Conservation (phyloP, 1,284 basidiomycete species). For the Cutaneotrichosporon arboriforme region DNA sequence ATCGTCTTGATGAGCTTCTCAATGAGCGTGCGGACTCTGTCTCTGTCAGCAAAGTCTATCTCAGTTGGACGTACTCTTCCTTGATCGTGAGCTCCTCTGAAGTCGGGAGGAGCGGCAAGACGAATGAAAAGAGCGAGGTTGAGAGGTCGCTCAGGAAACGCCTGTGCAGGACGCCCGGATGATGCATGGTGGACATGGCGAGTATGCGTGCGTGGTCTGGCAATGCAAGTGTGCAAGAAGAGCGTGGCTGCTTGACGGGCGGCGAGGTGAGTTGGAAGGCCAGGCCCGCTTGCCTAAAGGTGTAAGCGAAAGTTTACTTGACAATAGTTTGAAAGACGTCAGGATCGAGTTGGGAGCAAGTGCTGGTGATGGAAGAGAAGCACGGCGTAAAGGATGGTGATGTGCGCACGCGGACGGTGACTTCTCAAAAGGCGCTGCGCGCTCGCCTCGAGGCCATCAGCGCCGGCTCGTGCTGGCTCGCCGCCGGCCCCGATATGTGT, state of each 20-base stretch:
- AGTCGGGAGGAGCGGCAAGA: constrained; percentile 81
- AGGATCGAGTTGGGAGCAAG: no score
- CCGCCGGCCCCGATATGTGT: no score
- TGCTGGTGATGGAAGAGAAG: no score
- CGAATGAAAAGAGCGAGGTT: constrained; percentile 54
- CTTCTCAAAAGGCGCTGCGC: no score
- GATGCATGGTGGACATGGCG: constrained; percentile 35
- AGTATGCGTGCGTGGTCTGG: not conserved
- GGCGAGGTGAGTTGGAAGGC: not conserved
- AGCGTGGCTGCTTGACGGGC: not conserved
- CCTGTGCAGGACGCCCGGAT: constrained; percentile 42
- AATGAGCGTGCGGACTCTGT: constrained; percentile 74
- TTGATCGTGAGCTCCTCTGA: constrained; percentile 85
- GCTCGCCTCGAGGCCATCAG: no score
- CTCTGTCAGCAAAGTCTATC: not conserved
- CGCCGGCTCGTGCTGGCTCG: no score
- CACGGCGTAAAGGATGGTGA: no score
- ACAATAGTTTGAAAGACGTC: no score
- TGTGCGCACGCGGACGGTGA: no score
- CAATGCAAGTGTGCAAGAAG: not conserved
- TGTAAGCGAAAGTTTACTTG: no score
- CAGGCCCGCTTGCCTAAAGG: not conserved
- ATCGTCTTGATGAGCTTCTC: constrained; percentile 91
- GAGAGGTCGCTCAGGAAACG: constrained; percentile 49
- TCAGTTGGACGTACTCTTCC: constrained; percentile 67